A percentile compares a stretch with the other conserved stretches of the same genome.
phyloP scores from a whole-genome alignment of 306 rosid species.

The Arachis stenosperma region DNA sequence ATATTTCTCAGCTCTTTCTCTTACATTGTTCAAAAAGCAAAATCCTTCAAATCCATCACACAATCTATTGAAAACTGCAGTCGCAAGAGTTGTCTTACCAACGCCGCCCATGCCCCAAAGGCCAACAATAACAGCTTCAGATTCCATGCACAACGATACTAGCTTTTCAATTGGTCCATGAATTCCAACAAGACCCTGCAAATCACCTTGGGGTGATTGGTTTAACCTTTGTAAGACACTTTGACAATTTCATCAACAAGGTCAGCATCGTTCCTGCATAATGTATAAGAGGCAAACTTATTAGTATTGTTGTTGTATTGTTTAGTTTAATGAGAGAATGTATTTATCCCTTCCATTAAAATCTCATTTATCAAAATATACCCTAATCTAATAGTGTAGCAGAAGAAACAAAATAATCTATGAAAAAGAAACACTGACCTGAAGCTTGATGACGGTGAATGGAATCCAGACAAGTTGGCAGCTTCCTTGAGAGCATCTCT shows the following conservation, averaged over 20 bases:
- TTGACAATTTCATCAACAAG: neutral
- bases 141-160: neutral
- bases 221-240: neutral
- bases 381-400: too few species aligned
- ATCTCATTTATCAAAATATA: too few species aligned
- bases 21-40: neutral
- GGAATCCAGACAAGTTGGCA: neutral
- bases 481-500: neutral
- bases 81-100: neutral
- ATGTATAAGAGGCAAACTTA: neutral
- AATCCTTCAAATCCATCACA: neutral
- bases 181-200: neutral
- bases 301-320: too few species aligned
- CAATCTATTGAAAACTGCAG: neutral
- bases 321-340: too few species aligned
- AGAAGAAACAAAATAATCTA: too few species aligned
- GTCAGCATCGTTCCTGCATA: neutral
- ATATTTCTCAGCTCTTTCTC: neutral
- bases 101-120: neutral
- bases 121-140: neutral
- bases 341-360: too few species aligned
- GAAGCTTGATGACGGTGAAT: neutral
- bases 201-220: neutral
- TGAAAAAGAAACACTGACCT: neutral
- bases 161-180: neutral